Percentiles rank a stretch among this genome's conserved stretches.
Conservation (phyloP, 148 eudicot species). For the Nepenthes gracilis region DNA sequence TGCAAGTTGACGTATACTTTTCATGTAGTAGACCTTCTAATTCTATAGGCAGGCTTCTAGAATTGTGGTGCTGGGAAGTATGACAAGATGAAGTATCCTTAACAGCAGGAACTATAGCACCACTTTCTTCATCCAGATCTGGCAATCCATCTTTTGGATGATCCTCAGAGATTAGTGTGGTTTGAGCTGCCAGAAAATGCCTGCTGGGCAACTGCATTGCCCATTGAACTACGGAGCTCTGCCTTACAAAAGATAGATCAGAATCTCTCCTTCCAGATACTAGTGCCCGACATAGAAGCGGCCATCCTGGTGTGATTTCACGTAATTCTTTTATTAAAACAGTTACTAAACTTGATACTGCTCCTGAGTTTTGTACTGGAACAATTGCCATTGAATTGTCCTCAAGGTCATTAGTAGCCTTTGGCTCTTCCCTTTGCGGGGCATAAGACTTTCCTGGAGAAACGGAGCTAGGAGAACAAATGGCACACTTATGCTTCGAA, state of each 20-base stretch:
- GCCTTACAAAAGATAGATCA: constrained; percentile 17
- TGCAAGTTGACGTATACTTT: constrained; percentile 61
- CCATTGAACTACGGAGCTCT: constrained; percentile 70
- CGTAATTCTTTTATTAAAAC: constrained; percentile 7
- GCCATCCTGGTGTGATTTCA: constrained; percentile 66
- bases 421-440: constrained; percentile 10
- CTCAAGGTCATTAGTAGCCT: constrained; percentile 12
- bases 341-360: constrained; percentile 12
- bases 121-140: constrained; percentile 39
- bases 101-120: constrained; percentile 46
- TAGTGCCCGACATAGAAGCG: constrained; percentile 43
- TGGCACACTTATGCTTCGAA: constrained; percentile 31
- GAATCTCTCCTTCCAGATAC: constrained; percentile 16
- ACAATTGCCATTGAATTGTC: constrained; percentile 53
- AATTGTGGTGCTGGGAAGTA: constrained; percentile 18
- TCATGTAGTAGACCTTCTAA: constrained; percentile 47
- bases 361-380: constrained; percentile 24
- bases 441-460: constrained; percentile 7
- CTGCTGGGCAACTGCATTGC: constrained; percentile 48
- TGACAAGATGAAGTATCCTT: constrained; percentile 6
- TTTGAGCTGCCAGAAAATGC: constrained; percentile 12
- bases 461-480: constrained; percentile 34
- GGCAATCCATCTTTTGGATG: constrained; percentile 13
- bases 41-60: constrained; percentile 28
- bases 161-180: not conserved